Percentiles rank a stretch among this genome's conserved stretches.
Conservation (phyloP, 176 grass and related monocot species). For the Ananas comosus region DNA sequence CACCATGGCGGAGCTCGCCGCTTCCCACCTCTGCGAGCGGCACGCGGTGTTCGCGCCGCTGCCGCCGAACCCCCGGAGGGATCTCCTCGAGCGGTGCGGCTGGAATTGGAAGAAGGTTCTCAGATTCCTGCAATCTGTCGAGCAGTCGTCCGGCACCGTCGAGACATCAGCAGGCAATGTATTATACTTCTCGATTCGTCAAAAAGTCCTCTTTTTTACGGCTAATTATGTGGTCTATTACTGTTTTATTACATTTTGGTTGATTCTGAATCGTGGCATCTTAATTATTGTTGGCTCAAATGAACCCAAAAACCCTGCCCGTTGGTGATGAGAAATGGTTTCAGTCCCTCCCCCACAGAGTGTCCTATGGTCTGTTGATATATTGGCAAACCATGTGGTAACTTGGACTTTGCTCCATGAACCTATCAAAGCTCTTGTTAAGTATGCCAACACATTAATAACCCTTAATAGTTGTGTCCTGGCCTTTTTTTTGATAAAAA, state of each 20-base stretch:
- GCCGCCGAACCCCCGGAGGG: constrained; percentile 25
- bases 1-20: constrained; percentile 68
- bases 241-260: neutral
- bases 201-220: neutral
- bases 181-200: constrained; percentile 2
- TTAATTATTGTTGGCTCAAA: too few species aligned
- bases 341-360: too few species aligned
- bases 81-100: constrained; percentile 59
- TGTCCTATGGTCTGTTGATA: too few species aligned
- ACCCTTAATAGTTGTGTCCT: too few species aligned
- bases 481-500: too few species aligned
- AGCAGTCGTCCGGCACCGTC: constrained; percentile 69
- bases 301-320: too few species aligned
- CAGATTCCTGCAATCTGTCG: constrained; percentile 78
- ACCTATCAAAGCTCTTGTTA: too few species aligned
- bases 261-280: constrained; percentile 2
- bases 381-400: too few species aligned
- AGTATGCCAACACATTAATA: too few species aligned
- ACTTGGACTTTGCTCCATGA: too few species aligned
- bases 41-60: constrained; percentile 37
- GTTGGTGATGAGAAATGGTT: too few species aligned
- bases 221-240: neutral
- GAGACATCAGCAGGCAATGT: constrained; percentile 71
- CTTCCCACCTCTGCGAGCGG: constrained; percentile 49
- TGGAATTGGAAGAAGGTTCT: constrained; percentile 96